Base-by-base conservation (phyloP, 2,329 filamentous ascomycete genomes). In the Chaetomium sp. region DNA sequence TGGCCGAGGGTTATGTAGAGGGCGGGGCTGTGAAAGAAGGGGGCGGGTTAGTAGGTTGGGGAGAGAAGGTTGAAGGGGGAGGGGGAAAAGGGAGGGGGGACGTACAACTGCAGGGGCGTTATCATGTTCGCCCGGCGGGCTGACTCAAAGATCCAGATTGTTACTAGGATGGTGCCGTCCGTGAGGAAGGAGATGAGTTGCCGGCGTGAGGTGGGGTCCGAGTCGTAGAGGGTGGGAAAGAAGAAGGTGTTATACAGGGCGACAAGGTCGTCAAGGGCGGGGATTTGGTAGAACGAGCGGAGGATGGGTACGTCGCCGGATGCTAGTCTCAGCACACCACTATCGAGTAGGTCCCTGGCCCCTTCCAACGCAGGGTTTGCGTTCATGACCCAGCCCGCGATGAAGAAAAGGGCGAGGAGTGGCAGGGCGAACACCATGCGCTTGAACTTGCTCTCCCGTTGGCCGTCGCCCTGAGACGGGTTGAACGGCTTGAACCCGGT, bases 131-230 rank as follows among this genome's bases (percentile, higher is more conserved):
- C 66, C 13, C 67, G 62, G 13, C 69, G 65, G 38, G 35, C 49
- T 1, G 65, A 64, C 49, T 70, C 69, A 23, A 69, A 59, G 2
- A 62, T 55, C 68, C 67, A 70, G 29, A 69, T 67, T 0, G 57
- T 60, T 19, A 68, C 10, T 27, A 69, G 23, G 7, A 66, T 51
- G 45, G 53, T 45, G 51, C 51, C 57, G 55, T 70, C 68, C 21
- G 62, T 60, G 8, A 70, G 60, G 54, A 69, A 68, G 31, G 62
- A 62, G 31, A 65, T 27, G 21, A 62, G n/a, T 19, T 69, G 69
- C 19, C 33, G 60, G 35, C 63, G 62, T 1, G 53, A 61, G 27
- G 25, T 33, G 10, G 56, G 23, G 16, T 65, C 62, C n/a, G 55
- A 27, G 23, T 59, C 55, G 45, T 65, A 68, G n/a, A 69, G n/a